Conservation (phyloP, 495 filamentous ascomycete species). For the Penicillium malachiteum region DNA sequence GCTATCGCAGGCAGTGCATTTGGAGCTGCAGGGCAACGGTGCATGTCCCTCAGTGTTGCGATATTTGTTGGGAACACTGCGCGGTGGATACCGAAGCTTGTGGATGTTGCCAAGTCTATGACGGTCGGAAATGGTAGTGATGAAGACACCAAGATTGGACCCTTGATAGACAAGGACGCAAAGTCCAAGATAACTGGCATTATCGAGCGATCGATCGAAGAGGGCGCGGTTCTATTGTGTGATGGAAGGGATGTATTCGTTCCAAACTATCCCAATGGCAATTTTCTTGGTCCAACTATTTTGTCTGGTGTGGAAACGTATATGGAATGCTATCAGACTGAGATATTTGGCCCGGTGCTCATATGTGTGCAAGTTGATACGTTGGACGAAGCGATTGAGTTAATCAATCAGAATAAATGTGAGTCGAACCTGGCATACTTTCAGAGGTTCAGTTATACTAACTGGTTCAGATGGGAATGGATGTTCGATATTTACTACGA, state of each 20-base stretch:
- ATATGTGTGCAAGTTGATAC: slow-evolving; percentile 30
- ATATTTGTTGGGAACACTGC: slow-evolving; percentile 26
- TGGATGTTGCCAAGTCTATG: slow-evolving; percentile 14
- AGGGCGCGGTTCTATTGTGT: slow-evolving; percentile 19
- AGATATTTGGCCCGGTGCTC: slow-evolving; percentile 34
- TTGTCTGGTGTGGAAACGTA: slow-evolving; percentile 26
- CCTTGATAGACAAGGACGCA: slow-evolving; percentile 20
- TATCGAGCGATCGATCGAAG: slow-evolving; percentile 20
- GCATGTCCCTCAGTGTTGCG: slow-evolving; percentile 29
- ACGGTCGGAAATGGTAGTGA: slow-evolving; percentile 24
- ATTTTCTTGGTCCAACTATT: slow-evolving; percentile 33
- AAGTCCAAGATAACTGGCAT: slow-evolving; percentile 27
- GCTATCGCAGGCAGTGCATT: slow-evolving; percentile 32
- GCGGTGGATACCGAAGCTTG: slow-evolving; percentile 7
- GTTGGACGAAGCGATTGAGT: slow-evolving; percentile 25
- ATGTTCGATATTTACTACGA: slow-evolving; percentile 30
- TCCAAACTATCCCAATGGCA: slow-evolving; percentile 26
- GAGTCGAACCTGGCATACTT: neutral
- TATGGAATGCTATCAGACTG: slow-evolving; percentile 32
- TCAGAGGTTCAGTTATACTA: neutral
- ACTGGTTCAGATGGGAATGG: slow-evolving; percentile 25
- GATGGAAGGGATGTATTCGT: slow-evolving; percentile 25
- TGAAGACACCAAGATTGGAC: slow-evolving; percentile 26
- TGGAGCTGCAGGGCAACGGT: slow-evolving; percentile 32
- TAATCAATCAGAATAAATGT: slow-evolving; percentile 34